These are phyloP conservation scores for Spizellomyces sp. DNA, from an alignment of 192 early-diverging fungal species.

Conservation along the genomic window DNA sequence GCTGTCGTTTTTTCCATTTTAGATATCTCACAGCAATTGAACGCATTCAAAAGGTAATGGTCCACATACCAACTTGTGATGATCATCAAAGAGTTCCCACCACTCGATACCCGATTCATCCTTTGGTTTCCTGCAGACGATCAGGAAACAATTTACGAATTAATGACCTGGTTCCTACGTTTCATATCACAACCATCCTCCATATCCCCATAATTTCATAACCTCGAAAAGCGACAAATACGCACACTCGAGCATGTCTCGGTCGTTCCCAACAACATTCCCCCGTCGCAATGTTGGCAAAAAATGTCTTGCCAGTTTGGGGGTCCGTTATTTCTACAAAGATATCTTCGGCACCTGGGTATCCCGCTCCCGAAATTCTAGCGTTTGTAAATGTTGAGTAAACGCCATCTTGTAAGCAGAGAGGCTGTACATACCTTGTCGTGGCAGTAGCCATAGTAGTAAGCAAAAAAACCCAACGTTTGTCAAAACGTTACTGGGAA, in stretches of 20 bases:
- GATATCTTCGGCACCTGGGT: slow-evolving; percentile 11
- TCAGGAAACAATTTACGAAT: not conserved
- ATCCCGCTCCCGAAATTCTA: not conserved
- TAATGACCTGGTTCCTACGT: too few species aligned
- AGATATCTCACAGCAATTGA: not conserved
- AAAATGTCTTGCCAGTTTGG: slow-evolving; percentile 56
- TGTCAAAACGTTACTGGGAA: too few species aligned
- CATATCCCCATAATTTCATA: not conserved
- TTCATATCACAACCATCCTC: too few species aligned
- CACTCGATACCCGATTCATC: slow-evolving; percentile 83
- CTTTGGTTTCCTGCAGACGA: slow-evolving; percentile 57
- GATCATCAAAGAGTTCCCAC: slow-evolving; percentile 95
- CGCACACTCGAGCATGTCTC: slow-evolving; percentile 66
- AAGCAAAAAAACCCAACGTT: too few species aligned
- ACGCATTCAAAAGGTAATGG: not conserved
- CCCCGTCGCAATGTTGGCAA: slow-evolving; percentile 67
- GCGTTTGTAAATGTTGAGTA: not conserved
- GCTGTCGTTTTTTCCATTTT: slow-evolving; percentile 31
- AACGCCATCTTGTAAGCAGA: not conserved
- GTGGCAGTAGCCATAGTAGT: slow-evolving; percentile 2
- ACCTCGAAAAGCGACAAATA: slow-evolving; percentile 3
- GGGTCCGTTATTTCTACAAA: slow-evolving; percentile 51
- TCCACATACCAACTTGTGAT: slow-evolving; percentile 60
- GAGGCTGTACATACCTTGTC: slow-evolving; percentile 2
- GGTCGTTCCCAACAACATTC: slow-evolving; percentile 78